Base-by-base conservation (phyloP, 1,139 yeast genomes). In the Tardiomyces blankii region DNA sequence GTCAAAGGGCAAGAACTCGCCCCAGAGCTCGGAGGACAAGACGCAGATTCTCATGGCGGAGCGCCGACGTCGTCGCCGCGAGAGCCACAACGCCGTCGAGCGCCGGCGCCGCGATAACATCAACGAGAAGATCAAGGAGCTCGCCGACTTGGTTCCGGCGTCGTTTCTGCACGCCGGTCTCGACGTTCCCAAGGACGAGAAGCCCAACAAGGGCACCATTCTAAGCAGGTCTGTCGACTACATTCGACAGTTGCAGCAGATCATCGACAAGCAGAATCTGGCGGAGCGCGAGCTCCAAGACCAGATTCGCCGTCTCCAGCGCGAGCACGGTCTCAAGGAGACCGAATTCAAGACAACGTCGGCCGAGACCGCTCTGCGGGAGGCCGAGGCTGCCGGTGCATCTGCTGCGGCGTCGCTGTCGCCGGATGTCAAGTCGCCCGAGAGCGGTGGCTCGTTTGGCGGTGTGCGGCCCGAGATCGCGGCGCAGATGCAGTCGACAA, bases 171-270 rank as follows among this genome's bases (percentile, higher is more conserved):
- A 49, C 11, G 41, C 48, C 1, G 28, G 50, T 47, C 18, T 47
- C 46, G 4, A 19, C 13, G 85, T 88, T 2, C 78, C 88, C 2
- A 84, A 83, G 53, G 95, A 86, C 57, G 95, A 95, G 3, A 82
- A 82, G 55, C 96, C 96, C 1, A 88, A 88, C 60, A 89, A 89
- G 66, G 96, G 96, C 1, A 95, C 88, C 55, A 85, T 89, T 11
- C 68, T 89, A 51, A 76, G 88, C 18, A 82, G 85, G 57, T 78
- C 93, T 0, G 95, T 88, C 2, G 95, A 87, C 55, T 89, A 87
- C 59, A 80, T 89, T 45, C 80, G 79, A 51, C 70, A 70, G 54
- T 67, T 89, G 41, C 96, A 88, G 64, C 77, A 77, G 50, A 72
- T 77, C 48, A 85, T 88, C 50, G 96, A 88, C 42, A 58, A 54